Conservation (phyloP, 1,139 yeast species). For the Pneumocystis murina region DNA sequence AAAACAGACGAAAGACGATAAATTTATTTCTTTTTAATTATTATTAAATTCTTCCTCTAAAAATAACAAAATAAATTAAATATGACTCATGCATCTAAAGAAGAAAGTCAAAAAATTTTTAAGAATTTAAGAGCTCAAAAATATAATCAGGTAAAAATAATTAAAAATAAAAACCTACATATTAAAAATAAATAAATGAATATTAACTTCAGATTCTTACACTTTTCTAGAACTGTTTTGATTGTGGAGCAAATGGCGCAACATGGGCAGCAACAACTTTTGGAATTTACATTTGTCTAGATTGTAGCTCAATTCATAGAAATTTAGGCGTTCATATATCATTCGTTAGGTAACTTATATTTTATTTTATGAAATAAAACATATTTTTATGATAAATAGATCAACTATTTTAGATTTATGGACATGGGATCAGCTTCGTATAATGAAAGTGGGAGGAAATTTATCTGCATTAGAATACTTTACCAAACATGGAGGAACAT, state of each 20-base stretch:
- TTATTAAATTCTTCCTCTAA: neutral
- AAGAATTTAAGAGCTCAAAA: conserved; percentile 1
- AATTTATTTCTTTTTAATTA: neutral
- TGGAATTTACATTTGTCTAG: conserved; percentile 90
- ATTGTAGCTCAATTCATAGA: conserved; percentile 92
- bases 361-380: neutral
- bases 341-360: conserved; percentile 40
- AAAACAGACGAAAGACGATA: neutral
- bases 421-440: conserved; percentile 71
- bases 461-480: conserved; percentile 58
- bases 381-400: conserved; percentile 23
- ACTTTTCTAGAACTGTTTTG: conserved; percentile 44
- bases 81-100: conserved; percentile 3
- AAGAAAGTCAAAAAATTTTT: conserved; percentile 3
- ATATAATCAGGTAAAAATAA: conserved; percentile 3
- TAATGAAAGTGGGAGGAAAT: conserved; percentile 95
- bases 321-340: conserved; percentile 95
- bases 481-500: conserved; percentile 42
- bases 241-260: conserved; percentile 89
- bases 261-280: conserved; percentile 99
- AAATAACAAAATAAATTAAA: neutral
- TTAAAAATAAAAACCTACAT: neutral
- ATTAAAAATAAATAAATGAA: neutral
- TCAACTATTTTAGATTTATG: conserved; percentile 96
- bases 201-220: neutral